phyloP scores from a whole-genome alignment of 148 eudicot genomes.

The Cornus suecica region DNA sequence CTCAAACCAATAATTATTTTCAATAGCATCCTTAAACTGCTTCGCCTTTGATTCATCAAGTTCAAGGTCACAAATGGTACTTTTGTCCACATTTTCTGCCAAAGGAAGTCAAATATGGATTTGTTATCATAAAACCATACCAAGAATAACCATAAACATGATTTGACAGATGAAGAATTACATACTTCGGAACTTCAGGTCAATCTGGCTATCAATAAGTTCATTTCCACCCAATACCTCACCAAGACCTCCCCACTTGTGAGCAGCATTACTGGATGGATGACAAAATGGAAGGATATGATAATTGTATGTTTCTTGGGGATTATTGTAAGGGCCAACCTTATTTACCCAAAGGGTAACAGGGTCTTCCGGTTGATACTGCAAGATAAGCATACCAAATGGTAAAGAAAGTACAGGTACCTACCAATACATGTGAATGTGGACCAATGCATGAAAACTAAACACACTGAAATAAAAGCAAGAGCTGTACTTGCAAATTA shows the following conservation, averaged over 20 bases:
- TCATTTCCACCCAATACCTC: constrained; percentile 98
- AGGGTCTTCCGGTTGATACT: constrained; percentile 73
- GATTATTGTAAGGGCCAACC: constrained; percentile 96
- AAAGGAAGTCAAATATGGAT: constrained; percentile 16
- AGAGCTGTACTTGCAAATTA: neutral
- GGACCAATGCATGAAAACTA: neutral
- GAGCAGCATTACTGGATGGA: constrained; percentile 56
- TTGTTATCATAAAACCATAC: neutral
- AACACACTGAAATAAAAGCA: neutral
- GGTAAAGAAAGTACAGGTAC: neutral
- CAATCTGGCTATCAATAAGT: constrained; percentile 87
- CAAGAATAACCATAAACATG: neutral
- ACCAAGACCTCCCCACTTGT: constrained; percentile 98
- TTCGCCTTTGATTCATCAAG: constrained; percentile 69
- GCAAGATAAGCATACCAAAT: constrained; percentile 10
- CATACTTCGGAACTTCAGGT: constrained; percentile 74
- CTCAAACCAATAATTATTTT: constrained; percentile 91
- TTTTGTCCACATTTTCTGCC: constrained; percentile 75
- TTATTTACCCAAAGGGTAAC: constrained; percentile 96
- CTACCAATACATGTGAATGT: neutral
- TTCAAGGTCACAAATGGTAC: constrained; percentile 66
- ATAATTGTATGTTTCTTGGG: constrained; percentile 96
- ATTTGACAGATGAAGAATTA: constrained; percentile 8
- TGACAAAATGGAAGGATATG: constrained; percentile 92
- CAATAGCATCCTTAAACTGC: constrained; percentile 87